A percentile compares a stretch with the other conserved stretches of the same genome.
Evolutionary conservation across 306 rosid genomes (phyloP).

Genomic region (Acacia acuminata): DNA sequence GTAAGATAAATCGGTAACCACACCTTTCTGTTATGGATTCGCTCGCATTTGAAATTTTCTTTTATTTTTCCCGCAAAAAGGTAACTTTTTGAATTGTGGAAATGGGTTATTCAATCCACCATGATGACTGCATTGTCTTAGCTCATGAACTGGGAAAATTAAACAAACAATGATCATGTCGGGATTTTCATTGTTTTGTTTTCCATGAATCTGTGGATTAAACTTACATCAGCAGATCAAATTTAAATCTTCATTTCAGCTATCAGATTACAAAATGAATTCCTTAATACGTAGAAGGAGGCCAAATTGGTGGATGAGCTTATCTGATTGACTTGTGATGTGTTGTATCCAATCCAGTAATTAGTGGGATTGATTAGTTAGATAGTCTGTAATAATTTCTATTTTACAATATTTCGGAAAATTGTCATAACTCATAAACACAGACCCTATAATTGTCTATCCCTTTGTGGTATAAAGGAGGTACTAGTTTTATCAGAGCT

Average conservation of each 20-base stretch:
- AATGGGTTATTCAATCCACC: background rate
- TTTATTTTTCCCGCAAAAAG: too few species aligned
- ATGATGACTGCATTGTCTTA: background rate
- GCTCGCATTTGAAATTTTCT: background rate
- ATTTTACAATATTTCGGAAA: background rate
- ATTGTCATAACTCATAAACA: background rate
- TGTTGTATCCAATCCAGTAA: background rate
- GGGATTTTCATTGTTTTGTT: background rate
- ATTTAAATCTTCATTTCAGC: background rate
- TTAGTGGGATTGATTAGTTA: background rate
- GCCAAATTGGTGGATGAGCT: background rate
- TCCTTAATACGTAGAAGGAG: background rate
- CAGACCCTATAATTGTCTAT: background rate
- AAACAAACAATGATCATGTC: background rate
- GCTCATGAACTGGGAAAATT: background rate
- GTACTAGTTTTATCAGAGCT: background rate
- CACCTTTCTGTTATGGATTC: background rate
- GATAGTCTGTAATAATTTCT: background rate
- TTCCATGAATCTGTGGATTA: background rate
- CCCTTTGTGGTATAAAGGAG: background rate
- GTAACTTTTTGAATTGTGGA: background rate
- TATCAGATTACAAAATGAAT: background rate
- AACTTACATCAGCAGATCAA: background rate
- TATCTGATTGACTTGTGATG: background rate
- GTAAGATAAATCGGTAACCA: background rate